Evolutionary conservation across 208 protist species (phyloP).

Genomic region (Strigomonas culicis): DNA sequence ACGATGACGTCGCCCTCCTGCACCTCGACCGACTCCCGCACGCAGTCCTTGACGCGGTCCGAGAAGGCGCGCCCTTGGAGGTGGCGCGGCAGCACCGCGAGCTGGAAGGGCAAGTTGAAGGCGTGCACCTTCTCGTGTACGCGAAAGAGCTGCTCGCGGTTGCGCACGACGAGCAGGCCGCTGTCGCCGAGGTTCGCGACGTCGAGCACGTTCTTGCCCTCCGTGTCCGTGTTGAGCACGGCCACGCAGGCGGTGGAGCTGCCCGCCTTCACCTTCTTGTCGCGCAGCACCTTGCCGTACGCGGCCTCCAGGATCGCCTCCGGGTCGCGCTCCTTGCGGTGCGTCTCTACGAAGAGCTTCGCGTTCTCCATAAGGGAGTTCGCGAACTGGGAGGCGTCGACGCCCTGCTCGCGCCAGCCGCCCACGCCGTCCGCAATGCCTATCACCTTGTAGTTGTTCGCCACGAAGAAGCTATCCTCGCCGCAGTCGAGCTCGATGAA

Average conservation of each 20-base stretch:
- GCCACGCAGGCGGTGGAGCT: slow-evolving; percentile 90
- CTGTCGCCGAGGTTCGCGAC: slow-evolving; percentile 92
- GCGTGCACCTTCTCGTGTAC: slow-evolving; percentile 87
- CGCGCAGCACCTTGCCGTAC: slow-evolving; percentile 72
- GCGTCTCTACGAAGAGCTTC: slow-evolving; percentile 83
- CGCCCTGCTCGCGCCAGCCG: slow-evolving; percentile 81
- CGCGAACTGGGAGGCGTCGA: slow-evolving; percentile 80
- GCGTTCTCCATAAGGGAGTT: slow-evolving; percentile 91
- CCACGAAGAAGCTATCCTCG: slow-evolving; percentile 92
- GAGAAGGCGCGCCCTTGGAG: slow-evolving; percentile 71
- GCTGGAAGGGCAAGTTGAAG: slow-evolving; percentile 92
- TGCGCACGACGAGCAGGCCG: slow-evolving; percentile 80
- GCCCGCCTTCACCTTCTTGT: slow-evolving; percentile 81
- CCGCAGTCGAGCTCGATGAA: slow-evolving; percentile 92
- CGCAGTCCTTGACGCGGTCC: slow-evolving; percentile 60
- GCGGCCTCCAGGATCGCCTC: slow-evolving; percentile 78
- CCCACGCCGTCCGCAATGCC: slow-evolving; percentile 92
- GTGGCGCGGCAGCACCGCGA: slow-evolving; percentile 70
- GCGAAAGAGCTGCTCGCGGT: slow-evolving; percentile 72
- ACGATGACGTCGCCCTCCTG: slow-evolving; percentile 91
- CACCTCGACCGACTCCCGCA: slow-evolving; percentile 70
- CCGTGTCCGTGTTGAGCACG: slow-evolving; percentile 42
- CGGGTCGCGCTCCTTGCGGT: slow-evolving; percentile 75
- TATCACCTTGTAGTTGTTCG: slow-evolving; percentile 89
- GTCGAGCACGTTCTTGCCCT: slow-evolving; percentile 63